Evolutionary conservation across 2,329 filamentous ascomycete genomes (phyloP).

Genomic region (Phaeoacremonium minimum): DNA sequence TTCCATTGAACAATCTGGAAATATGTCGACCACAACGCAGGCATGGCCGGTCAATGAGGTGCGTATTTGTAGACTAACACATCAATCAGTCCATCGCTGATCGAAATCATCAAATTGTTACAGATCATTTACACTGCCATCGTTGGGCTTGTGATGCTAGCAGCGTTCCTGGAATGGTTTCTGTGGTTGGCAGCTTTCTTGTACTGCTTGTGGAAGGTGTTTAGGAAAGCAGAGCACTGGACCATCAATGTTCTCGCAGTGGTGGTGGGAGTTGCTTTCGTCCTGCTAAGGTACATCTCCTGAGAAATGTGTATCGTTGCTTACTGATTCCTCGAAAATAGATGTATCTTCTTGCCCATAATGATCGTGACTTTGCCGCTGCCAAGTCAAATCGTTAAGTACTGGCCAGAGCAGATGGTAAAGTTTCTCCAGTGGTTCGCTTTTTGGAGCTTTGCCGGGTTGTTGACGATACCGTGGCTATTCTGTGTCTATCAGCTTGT

Average conservation of each 20-base stretch:
- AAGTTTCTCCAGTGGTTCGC: slow-evolving; percentile 84
- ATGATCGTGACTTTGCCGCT: slow-evolving; percentile 92
- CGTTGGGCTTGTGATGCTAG: slow-evolving; percentile 75
- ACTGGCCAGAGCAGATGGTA: slow-evolving; percentile 70
- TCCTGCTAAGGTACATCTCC: slow-evolving; percentile 58
- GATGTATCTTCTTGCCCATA: slow-evolving; percentile 81
- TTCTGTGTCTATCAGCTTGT: slow-evolving; percentile 91
- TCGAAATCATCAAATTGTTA: background rate
- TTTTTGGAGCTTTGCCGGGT: slow-evolving; percentile 85
- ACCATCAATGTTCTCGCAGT: slow-evolving; percentile 75
- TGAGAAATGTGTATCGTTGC: no score
- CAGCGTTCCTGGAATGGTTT: slow-evolving; percentile 87
- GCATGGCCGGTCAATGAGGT: slow-evolving; percentile 50
- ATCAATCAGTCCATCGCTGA: background rate
- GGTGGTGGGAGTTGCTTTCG: slow-evolving; percentile 69
- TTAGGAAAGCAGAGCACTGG: slow-evolving; percentile 83
- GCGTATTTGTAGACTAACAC: slow-evolving; percentile 15
- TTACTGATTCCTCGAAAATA: no score
- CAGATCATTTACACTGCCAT: slow-evolving; percentile 84
- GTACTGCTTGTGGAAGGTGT: slow-evolving; percentile 87
- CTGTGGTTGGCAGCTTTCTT: slow-evolving; percentile 91
- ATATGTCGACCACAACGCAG: no score
- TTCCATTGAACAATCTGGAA: no score
- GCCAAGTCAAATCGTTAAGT: slow-evolving; percentile 63
- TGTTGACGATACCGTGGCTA: slow-evolving; percentile 85